phyloP scores from a whole-genome alignment of 768 basidiomycete species.

The Boletellus ananiceps region DNA sequence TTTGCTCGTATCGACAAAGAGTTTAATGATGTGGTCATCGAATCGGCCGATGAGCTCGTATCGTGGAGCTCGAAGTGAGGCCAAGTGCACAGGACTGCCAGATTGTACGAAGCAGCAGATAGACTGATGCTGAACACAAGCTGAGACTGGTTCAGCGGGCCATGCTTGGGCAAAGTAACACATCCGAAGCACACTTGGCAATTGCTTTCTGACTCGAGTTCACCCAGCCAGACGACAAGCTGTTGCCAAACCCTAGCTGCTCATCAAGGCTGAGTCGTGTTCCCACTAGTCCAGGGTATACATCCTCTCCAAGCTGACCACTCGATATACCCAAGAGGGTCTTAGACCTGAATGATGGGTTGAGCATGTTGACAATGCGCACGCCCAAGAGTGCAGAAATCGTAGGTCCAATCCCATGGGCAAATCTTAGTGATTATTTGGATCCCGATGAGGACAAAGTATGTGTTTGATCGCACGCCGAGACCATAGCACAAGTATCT shows the following conservation, averaged over 20 bases:
- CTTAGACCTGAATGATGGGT: conserved; percentile 23
- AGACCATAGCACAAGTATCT: background rate
- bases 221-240: conserved; percentile 20
- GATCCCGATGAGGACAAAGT: conserved; percentile 39
- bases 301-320: conserved; percentile 7
- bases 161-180: conserved; percentile 31
- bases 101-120: conserved; percentile 29
- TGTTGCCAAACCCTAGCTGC: conserved; percentile 2
- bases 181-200: background rate
- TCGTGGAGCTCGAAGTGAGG: conserved; percentile 36
- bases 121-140: conserved; percentile 31
- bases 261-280: conserved; percentile 7
- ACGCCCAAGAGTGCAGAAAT: conserved; percentile 34
- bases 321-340: conserved; percentile 4
- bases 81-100: conserved; percentile 23
- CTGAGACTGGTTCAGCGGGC: conserved; percentile 35
- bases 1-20: conserved; percentile 31
- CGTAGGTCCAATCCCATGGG: conserved; percentile 30
- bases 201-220: conserved; percentile 3
- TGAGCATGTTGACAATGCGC: conserved; percentile 40
- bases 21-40: conserved; percentile 19
- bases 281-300: background rate
- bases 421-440: conserved; percentile 25
- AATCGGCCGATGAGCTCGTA: conserved; percentile 27
- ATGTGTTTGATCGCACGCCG: conserved; percentile 11